phyloP scores from a whole-genome alignment of 1,284 basidiomycete species.

The Trichosporon sp. region DNA sequence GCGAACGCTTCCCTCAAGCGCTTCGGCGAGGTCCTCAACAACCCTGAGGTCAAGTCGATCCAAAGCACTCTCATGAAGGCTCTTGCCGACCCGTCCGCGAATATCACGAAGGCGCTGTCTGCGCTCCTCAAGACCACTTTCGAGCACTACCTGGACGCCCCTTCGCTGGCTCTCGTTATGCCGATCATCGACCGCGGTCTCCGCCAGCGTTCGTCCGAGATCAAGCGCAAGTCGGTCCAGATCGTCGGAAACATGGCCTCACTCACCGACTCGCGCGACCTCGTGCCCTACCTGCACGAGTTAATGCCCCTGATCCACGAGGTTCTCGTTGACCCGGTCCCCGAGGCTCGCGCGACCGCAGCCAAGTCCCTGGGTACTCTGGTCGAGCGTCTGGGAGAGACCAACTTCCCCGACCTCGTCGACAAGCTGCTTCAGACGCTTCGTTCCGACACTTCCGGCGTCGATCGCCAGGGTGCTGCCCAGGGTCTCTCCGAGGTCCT shows the following conservation, averaged over 20 bases:
- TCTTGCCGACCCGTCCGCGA: conserved; percentile 83
- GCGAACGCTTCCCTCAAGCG: conserved; percentile 96
- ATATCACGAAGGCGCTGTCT: conserved; percentile 77
- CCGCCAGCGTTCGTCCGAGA: conserved; percentile 83
- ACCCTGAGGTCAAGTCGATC: conserved; percentile 88
- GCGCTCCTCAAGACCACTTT: conserved; percentile 89
- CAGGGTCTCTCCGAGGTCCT: conserved; percentile 96
- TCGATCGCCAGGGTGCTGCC: conserved; percentile 92
- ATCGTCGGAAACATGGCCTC: conserved; percentile 96
- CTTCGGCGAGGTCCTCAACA: conserved; percentile 93
- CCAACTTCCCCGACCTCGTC: conserved; percentile 92
- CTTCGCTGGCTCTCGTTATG: conserved; percentile 92
- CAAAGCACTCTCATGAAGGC: conserved; percentile 92
- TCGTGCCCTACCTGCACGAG: conserved; percentile 86
- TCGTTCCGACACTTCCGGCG: conserved; percentile 88
- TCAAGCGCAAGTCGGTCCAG: conserved; percentile 91
- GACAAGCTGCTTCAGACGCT: conserved; percentile 82
- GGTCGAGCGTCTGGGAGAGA: conserved; percentile 91
- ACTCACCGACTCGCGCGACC: conserved; percentile 91
- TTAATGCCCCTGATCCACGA: conserved; percentile 86
- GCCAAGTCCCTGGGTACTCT: conserved; percentile 96
- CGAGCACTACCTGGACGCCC: conserved; percentile 97
- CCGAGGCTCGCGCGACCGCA: conserved; percentile 93
- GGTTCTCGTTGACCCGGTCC: conserved; percentile 91
- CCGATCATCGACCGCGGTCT: conserved; percentile 94